A percentile compares a stretch with the other conserved stretches of the same genome.
Conservation (phyloP, 139 green algal genomes). For the Asterochloris erici region DNA sequence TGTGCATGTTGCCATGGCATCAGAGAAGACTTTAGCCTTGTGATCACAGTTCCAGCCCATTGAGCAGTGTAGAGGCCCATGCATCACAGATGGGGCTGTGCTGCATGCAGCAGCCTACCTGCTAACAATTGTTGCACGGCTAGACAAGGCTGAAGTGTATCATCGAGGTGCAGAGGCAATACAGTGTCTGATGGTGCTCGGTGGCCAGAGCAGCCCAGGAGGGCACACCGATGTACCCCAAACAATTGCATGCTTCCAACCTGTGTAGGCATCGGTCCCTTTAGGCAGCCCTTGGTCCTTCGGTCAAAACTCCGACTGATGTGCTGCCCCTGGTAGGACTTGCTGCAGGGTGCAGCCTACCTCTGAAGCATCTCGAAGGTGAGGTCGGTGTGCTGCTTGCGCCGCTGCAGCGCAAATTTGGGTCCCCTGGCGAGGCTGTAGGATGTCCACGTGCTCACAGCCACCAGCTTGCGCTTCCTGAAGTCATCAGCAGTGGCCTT, state of each 20-base stretch:
- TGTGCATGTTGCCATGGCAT: too few species aligned
- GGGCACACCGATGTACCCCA: too few species aligned
- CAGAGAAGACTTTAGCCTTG: too few species aligned
- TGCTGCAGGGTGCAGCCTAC: slow-evolving; percentile 21
- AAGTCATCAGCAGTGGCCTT: slow-evolving; percentile 39
- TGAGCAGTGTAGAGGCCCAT: too few species aligned
- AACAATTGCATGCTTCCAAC: too few species aligned
- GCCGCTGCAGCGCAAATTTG: slow-evolving; percentile 92
- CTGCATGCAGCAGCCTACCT: too few species aligned
- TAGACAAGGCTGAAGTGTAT: slow-evolving; percentile 16
- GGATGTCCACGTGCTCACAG: slow-evolving; percentile 71
- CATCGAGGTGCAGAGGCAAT: not conserved
- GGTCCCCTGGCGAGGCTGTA: slow-evolving; percentile 84
- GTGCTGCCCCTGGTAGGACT: too few species aligned
- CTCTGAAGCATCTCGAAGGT: slow-evolving; percentile 91
- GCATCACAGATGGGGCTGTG: too few species aligned
- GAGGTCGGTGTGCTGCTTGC: slow-evolving; percentile 91
- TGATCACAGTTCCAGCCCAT: too few species aligned
- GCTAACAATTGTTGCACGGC: not conserved
- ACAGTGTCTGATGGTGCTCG: slow-evolving; percentile 17
- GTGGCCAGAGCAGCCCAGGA: not conserved
- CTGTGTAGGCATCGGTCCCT: too few species aligned
- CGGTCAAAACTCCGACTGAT: too few species aligned
- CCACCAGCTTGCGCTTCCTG: slow-evolving; percentile 86
- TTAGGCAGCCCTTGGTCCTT: too few species aligned